phyloP scores from a whole-genome alignment of 1,284 basidiomycete genomes.

The Apiotrichum mycotoxinovorans region DNA sequence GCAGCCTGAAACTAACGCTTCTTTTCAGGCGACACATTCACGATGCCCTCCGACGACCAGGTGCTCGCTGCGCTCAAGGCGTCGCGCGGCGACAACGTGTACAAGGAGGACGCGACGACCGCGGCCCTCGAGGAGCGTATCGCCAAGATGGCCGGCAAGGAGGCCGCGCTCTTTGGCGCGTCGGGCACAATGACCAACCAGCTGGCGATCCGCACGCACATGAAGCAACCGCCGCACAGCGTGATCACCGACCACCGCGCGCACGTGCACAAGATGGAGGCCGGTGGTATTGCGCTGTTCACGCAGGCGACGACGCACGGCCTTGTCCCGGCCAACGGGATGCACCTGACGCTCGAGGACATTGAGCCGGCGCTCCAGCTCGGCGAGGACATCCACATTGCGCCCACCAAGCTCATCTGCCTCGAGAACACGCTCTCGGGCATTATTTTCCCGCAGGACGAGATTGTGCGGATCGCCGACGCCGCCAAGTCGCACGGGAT shows the following conservation, averaged over 20 bases:
- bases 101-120: conserved; percentile 55
- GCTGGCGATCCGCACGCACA: conserved; percentile 75
- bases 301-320: conserved; percentile 69
- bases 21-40: conserved; percentile 55
- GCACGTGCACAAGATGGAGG: conserved; percentile 61
- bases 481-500: conserved; percentile 67
- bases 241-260: conserved; percentile 76
- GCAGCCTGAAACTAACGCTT: background rate
- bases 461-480: conserved; percentile 77
- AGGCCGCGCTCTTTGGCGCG: conserved; percentile 73
- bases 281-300: conserved; percentile 85
- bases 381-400: conserved; percentile 68
- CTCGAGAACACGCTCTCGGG: conserved; percentile 92
- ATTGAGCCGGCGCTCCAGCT: conserved; percentile 68
- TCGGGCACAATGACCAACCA: conserved; percentile 91
- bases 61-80: conserved; percentile 52
- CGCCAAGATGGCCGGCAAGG: conserved; percentile 72
- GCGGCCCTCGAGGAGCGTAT: conserved; percentile 73
- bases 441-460: conserved; percentile 85
- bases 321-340: conserved; percentile 40
- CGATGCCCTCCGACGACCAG: conserved; percentile 53
- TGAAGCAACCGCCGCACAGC: conserved; percentile 80
- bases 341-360: conserved; percentile 73
- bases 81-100: conserved; percentile 56
- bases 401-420: conserved; percentile 75